These are phyloP conservation scores for Apiotrichum gamsii DNA, from an alignment of 1,284 basidiomycete species.

Conservation along the genomic window DNA sequence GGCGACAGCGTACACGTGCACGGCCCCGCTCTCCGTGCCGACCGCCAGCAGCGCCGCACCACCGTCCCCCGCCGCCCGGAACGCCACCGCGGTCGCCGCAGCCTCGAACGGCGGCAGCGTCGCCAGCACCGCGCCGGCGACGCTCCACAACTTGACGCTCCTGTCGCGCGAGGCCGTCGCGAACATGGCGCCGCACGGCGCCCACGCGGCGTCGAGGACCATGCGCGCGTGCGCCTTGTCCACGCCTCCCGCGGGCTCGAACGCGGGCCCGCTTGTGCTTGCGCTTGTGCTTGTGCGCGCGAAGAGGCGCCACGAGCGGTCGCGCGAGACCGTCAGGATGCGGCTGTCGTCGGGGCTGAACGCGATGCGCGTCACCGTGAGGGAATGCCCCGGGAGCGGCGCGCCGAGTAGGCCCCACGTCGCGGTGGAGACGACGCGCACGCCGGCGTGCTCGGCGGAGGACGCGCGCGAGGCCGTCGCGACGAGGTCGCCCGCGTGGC, in stretches of 20 bases:
- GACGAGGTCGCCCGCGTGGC: slow-evolving; percentile 62
- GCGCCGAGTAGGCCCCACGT: slow-evolving; percentile 61
- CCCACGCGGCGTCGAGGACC: slow-evolving; percentile 92
- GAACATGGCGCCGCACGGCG: slow-evolving; percentile 61
- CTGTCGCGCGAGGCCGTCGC: slow-evolving; percentile 94
- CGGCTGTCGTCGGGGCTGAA: slow-evolving; percentile 78
- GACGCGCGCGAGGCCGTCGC: slow-evolving; percentile 90
- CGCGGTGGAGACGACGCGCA: slow-evolving; percentile 71
- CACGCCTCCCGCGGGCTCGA: slow-evolving; percentile 55
- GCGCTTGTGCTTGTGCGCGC: slow-evolving; percentile 45
- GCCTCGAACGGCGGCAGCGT: no score
- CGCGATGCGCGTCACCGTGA: slow-evolving; percentile 83
- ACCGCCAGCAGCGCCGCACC: slow-evolving; percentile 38
- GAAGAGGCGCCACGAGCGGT: slow-evolving; percentile 88
- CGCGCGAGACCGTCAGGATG: slow-evolving; percentile 79
- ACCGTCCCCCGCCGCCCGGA: slow-evolving; percentile 8
- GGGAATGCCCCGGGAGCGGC: slow-evolving; percentile 59
- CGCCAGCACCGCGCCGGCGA: slow-evolving; percentile 26
- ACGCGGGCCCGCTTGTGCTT: slow-evolving; percentile 50
- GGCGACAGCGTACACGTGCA: slow-evolving; percentile 30
- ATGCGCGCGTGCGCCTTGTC: slow-evolving; percentile 87
- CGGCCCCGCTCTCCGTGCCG: slow-evolving; percentile 45
- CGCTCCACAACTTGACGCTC: slow-evolving; percentile 55
- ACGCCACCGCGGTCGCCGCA: slow-evolving; percentile 45
- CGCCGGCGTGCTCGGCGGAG: slow-evolving; percentile 76